Evolutionary conservation across 2,329 filamentous ascomycete species (phyloP).

Genomic region (Aspergillus latus): DNA sequence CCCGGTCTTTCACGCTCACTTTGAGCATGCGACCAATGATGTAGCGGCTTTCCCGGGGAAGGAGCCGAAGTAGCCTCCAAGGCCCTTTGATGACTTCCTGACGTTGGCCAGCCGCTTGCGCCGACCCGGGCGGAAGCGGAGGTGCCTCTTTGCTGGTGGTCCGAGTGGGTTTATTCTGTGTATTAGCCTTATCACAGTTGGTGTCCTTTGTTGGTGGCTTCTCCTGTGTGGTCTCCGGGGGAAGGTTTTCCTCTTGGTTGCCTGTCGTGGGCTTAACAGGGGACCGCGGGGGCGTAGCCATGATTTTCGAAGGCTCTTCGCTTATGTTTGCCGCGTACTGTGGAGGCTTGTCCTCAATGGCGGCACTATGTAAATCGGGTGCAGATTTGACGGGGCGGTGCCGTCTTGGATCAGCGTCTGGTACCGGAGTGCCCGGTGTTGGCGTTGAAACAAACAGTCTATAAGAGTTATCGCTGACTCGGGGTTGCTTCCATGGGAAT

Average conservation of each 20-base stretch:
- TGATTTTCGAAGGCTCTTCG: slow-evolving; percentile 16
- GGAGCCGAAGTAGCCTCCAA: slow-evolving; percentile 80
- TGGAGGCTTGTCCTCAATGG: slow-evolving; percentile 25
- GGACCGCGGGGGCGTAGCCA: slow-evolving; percentile 22
- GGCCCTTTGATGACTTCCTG: slow-evolving; percentile 86
- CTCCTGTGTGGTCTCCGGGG: slow-evolving; percentile 29
- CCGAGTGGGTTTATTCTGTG: slow-evolving; percentile 28
- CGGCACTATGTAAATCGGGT: slow-evolving; percentile 33
- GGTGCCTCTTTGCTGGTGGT: slow-evolving; percentile 44
- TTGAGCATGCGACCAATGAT: slow-evolving; percentile 93
- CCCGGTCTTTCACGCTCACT: slow-evolving; percentile 77
- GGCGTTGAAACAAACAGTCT: slow-evolving; percentile 87
- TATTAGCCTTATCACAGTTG: slow-evolving; percentile 16
- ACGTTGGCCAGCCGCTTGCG: slow-evolving; percentile 31
- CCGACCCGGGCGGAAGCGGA: slow-evolving; percentile 32
- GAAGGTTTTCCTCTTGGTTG: slow-evolving; percentile 26
- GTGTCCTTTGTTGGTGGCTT: slow-evolving; percentile 23
- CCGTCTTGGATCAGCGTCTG: slow-evolving; percentile 41
- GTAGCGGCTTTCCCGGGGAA: slow-evolving; percentile 85
- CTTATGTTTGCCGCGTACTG: slow-evolving; percentile 21
- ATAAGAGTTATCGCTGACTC: slow-evolving; percentile 89
- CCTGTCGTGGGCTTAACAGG: slow-evolving; percentile 22
- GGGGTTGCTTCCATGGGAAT: slow-evolving; percentile 96
- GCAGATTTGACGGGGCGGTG: slow-evolving; percentile 36
- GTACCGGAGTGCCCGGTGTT: slow-evolving; percentile 62